A percentile compares a stretch with the other conserved stretches of the same genome.
Evolutionary conservation across 805 yeast species (phyloP).

Genomic region (Candida hungchunana): DNA sequence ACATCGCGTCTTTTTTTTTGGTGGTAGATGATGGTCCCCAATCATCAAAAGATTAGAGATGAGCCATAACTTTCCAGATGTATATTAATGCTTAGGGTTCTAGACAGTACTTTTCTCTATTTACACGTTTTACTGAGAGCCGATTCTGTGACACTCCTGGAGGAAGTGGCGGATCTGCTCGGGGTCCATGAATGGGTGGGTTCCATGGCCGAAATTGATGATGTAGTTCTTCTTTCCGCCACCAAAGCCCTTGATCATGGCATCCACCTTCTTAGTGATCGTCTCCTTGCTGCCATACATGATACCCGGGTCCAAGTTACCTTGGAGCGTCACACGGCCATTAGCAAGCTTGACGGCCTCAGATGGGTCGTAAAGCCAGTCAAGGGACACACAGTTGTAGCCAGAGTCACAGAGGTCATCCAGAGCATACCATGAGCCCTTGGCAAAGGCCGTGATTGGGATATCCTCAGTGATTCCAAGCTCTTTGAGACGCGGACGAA

Average conservation of each 20-base stretch:
- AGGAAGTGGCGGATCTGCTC: slow-evolving; percentile 81
- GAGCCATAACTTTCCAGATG: no score
- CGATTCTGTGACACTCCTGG: slow-evolving; percentile 81
- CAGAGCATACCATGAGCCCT: slow-evolving; percentile 96
- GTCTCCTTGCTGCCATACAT: slow-evolving; percentile 86
- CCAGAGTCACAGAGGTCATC: slow-evolving; percentile 78
- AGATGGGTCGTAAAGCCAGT: slow-evolving; percentile 83
- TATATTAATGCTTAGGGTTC: no score
- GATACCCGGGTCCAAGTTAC: slow-evolving; percentile 92
- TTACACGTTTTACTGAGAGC: slow-evolving; percentile 36
- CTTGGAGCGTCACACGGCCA: slow-evolving; percentile 84
- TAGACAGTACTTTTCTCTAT: no score
- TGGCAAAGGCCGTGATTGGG: slow-evolving; percentile 89
- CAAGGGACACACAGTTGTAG: slow-evolving; percentile 85
- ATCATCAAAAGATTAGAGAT: no score
- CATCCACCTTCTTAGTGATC: slow-evolving; percentile 75
- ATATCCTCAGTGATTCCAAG: slow-evolving; percentile 66
- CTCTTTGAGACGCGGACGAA: slow-evolving; percentile 67
- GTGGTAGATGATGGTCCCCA: no score
- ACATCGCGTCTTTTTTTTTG: no score
- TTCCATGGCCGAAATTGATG: slow-evolving; percentile 96
- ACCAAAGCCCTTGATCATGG: slow-evolving; percentile 89
- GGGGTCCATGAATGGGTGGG: slow-evolving; percentile 97
- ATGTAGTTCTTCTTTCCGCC: slow-evolving; percentile 91
- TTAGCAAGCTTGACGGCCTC: slow-evolving; percentile 74